Evolutionary conservation across 2,329 filamentous ascomycete genomes (phyloP), one percentile per base, ranked within the genome.

Genomic region (Paraphoma sp.): DNA sequence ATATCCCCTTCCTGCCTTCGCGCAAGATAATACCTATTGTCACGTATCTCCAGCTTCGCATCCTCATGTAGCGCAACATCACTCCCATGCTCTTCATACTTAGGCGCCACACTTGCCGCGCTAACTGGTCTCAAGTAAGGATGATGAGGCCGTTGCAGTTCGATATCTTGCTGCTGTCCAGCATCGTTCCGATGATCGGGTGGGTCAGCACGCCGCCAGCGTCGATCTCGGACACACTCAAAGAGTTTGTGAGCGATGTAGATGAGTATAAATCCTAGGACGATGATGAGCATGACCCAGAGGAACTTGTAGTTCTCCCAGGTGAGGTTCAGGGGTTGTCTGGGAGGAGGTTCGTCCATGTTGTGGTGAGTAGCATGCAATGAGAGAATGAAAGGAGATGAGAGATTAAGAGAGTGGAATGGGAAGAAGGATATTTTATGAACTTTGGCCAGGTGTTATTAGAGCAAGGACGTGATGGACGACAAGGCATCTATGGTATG

Each of bases 1-100:
- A 2, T n/a, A 16, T 10, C 33, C 41, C 46, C 16, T 14, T 10
- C 16, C 16, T 40, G n/a, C 17, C 23, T 2, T 23, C 23, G 23
- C 23, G 23, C 10, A 30, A 51, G 44, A 52, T 57, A 60, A 4
- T 29, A 47, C 11, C 56, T 56, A 3, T 16, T 41, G 10, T 47
- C 57, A 17, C 47, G 51, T 38, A 45, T 45, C 47, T 51, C 54
- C 2, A 57, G 38, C 16, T 51, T 36, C 6, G 41, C 40, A 40
- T 45, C 23, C n/a, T 45, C 43, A 5, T 8, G 29, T 7, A 46
- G 18, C 4, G 18, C 30, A 11, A 30, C 10, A 16, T 46, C 44
- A n/a, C 29, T 29, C 14, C 10, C 18, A 31, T 46, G 44, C 8
- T 16, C 10, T n/a, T 31, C 44, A n/a, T 46, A 46, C 16, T 12